Conservation (phyloP, 2,329 filamentous ascomycete genomes). For the Fusarium falciforme region DNA sequence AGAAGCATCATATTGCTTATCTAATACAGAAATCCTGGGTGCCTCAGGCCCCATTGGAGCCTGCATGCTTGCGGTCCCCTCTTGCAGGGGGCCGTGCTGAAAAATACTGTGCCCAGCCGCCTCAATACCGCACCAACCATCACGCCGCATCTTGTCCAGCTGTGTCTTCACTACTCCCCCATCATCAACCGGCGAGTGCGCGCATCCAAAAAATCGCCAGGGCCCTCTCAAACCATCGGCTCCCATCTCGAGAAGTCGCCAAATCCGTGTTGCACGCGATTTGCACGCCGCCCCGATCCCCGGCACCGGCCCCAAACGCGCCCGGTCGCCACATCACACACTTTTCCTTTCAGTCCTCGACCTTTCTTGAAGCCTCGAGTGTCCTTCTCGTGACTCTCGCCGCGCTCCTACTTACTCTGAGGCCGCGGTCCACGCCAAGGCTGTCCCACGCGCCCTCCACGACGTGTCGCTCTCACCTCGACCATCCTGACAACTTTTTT, state of each 20-base stretch:
- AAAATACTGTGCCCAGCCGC: constrained; percentile 54
- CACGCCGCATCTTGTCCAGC: constrained; percentile 62
- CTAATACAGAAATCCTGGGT: constrained; percentile 22
- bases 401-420: constrained; percentile 39
- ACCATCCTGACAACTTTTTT: constrained; percentile 31
- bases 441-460: constrained; percentile 44
- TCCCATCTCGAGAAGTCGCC: constrained; percentile 65
- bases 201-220: constrained; percentile 73
- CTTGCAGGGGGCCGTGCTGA: constrained; percentile 55
- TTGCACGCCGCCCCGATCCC: constrained; percentile 59
- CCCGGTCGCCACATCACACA: constrained; percentile 54
- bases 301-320: constrained; percentile 55
- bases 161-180: constrained; percentile 65
- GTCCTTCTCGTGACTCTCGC: constrained; percentile 37
- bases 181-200: constrained; percentile 64
- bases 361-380: constrained; percentile 40
- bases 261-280: constrained; percentile 66
- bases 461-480: constrained; percentile 42
- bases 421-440: constrained; percentile 34
- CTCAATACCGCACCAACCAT: constrained; percentile 58
- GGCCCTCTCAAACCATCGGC: constrained; percentile 70
- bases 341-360: constrained; percentile 55
- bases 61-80: constrained; percentile 41
- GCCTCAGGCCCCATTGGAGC: constrained; percentile 39
- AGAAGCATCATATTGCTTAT: constrained; percentile 15